Conservation (phyloP, 208 protist genomes). For the Leishmania aethiopica region DNA sequence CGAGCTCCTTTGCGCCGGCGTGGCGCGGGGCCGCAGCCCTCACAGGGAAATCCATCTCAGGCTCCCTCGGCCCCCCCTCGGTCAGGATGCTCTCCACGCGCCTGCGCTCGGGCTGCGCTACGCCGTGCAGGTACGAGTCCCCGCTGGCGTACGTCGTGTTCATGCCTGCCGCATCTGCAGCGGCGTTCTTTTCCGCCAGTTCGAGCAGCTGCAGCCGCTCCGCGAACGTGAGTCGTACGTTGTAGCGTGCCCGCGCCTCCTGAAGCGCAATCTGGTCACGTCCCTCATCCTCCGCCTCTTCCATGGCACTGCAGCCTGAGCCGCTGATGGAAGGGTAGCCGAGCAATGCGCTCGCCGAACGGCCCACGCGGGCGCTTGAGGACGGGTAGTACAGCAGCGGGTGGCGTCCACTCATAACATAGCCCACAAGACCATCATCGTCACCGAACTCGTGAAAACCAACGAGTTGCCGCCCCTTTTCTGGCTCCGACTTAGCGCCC, state of each 20-base stretch:
- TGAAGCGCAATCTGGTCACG: slow-evolving; percentile 66
- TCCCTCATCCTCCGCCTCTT: slow-evolving; percentile 55
- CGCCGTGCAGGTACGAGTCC: slow-evolving; percentile 12
- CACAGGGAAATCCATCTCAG: neutral
- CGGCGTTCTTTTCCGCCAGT: slow-evolving; percentile 50
- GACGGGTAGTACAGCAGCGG: slow-evolving; percentile 49
- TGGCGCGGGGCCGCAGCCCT: neutral
- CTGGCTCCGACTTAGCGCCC: neutral
- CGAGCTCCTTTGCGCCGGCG: neutral
- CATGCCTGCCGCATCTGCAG: slow-evolving; percentile 37
- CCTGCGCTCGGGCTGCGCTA: slow-evolving; percentile 11
- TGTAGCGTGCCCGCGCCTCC: slow-evolving; percentile 73
- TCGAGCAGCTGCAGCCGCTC: slow-evolving; percentile 46
- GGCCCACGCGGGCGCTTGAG: neutral
- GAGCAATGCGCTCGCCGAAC: slow-evolving; percentile 3
- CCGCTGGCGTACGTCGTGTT: slow-evolving; percentile 17
- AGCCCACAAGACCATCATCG: slow-evolving; percentile 17
- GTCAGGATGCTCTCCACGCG: slow-evolving; percentile 27
- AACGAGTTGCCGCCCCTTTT: slow-evolving; percentile 30
- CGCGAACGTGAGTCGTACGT: slow-evolving; percentile 50
- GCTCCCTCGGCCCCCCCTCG: neutral
- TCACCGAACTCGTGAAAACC: slow-evolving; percentile 32
- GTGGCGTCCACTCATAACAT: slow-evolving; percentile 28
- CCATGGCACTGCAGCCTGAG: slow-evolving; percentile 4
- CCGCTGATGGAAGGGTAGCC: slow-evolving; percentile 8